These are phyloP conservation scores for Solanum appendiculatum DNA, from an alignment of 257 asterid species.

Conservation along the genomic window DNA sequence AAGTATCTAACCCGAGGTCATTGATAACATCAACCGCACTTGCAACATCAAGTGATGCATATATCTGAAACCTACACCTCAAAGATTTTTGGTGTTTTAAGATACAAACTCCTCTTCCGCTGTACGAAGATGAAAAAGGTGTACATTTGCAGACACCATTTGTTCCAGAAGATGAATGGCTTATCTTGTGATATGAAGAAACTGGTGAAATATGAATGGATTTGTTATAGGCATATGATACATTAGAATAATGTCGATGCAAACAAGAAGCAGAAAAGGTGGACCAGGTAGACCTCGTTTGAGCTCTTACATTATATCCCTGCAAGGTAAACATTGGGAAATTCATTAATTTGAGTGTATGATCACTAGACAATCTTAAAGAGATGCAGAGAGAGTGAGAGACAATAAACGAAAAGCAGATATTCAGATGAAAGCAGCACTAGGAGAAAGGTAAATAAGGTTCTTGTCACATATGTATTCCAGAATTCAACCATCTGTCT, in stretches of 20 bases:
- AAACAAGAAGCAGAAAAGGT: constrained; percentile 17
- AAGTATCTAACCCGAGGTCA: constrained; percentile 87
- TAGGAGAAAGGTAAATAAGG: not conserved
- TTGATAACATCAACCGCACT: constrained; percentile 89
- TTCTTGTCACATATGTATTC: not conserved
- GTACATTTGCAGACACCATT: constrained; percentile 34
- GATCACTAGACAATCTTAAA: not conserved
- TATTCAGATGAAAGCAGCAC: not conserved
- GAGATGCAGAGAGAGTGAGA: too few species aligned
- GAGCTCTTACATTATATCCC: constrained; percentile 44
- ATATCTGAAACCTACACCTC: constrained; percentile 33
- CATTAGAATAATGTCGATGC: constrained; percentile 16
- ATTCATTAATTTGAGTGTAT: not conserved
- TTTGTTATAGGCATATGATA: constrained; percentile 26
- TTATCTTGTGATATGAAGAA: constrained; percentile 23
- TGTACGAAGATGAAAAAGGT: constrained; percentile 12
- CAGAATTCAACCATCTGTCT: not conserved
- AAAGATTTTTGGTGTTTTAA: constrained; percentile 14
- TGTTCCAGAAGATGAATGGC: constrained; percentile 17
- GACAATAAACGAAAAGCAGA: not conserved
- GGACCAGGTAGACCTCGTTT: constrained; percentile 27
- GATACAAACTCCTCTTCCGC: constrained; percentile 27
- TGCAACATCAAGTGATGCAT: constrained; percentile 66
- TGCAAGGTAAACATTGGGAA: constrained; percentile 18
- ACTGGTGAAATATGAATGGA: constrained; percentile 20